Evolutionary conservation across 1,284 basidiomycete species (phyloP), one percentile per base, ranked within the genome.

Genomic region (Austroboletus niveus): DNA sequence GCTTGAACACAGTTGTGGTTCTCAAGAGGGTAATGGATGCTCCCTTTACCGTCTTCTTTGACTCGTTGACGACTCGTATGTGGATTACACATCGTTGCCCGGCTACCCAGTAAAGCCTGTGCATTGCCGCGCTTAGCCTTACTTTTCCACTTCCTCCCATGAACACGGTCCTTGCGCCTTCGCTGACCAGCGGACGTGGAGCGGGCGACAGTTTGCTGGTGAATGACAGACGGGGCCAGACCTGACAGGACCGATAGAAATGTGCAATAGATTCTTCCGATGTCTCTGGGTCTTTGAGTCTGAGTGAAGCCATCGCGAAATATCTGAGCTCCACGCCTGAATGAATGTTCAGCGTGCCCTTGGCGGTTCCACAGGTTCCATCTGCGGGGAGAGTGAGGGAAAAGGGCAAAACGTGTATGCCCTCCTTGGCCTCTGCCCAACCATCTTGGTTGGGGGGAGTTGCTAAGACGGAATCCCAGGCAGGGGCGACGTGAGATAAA

Each of bases 171-270:
- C 81, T 84, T 22, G 81, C 77, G 1, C 76, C 76, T 17, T 77
- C 79, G 15, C 81, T 82, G 56, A 82, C 76, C 40, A 94, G 71
- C 4, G 88, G 86, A 41, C 79, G 73, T 8, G 78, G 69, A 3
- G 85, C 77, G 3, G 85, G 79, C 1, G 84, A 78, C 8, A 97
- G 79, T 12, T 86, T 77, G 4, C 74, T 60, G 6, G 80, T 72
- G 1, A 89, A 84, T 56, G 92, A 81, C 27, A 94, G 72, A 48
- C 85, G 85, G 1, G 94, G 94, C 79, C 87, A 93, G 30, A 97
- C 74, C 48, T 88, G 83, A 62, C 93, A 86, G 36, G 87, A 77
- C 3, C 94, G 85, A 70, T 96, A 97, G 66, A 97, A 96, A 69
- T 98, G 94, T 0, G 94, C 89, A 44, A 97, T 89, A 6, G 91